Evolutionary conservation across 805 yeast species (phyloP), one percentile per base, ranked within the genome.

Genomic region (Metschnikowia henanensis): DNA sequence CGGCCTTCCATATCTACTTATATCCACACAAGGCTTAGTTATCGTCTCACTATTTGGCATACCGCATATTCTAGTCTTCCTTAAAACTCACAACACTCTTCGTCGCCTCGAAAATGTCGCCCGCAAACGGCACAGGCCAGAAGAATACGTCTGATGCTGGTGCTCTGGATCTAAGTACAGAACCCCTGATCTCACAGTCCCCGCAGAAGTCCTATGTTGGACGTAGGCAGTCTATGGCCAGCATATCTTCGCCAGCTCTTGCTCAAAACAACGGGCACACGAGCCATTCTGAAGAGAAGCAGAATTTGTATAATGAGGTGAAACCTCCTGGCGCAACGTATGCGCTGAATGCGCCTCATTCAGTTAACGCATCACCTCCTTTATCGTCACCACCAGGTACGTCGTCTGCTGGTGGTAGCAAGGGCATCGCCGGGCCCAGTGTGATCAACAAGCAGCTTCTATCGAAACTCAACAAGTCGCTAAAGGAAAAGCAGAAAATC

Each of bases 401-500:
- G 12, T 30, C 44, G 17, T 17, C 44, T 9, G 35, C 35, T 20
- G 30, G 35, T 13, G 40, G 36, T 12, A 22, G 22, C 15, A 42
- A 37, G 31, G 30, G 45, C 23, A 42, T 35, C 8, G 29, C 48
- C n/a, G 53, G 52, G 9, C 52, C 56, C 29, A 42, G 53, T 22
- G 55, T 52, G 12, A 51, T 60, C 46, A 59, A 60, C 50, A 58
- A 58, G 36, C 60, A 56, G 36, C 64, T 66, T 22, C 64, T 71
- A 28, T 61, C 73, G 21, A 70, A 66, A 53, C 60, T 72, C 37
- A 72, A 72, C 53, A 70, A 71, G 47, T 64, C 75, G 3, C 47
- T 72, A 21, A 70, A 68, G 47, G 75, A 72, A 29, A 70, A 71
- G 43, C 76, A 71, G 46, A 66, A 65, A 45, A 66, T 65, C 45